Percentiles rank a stretch among this genome's conserved stretches.
Evolutionary conservation across 2,329 filamentous ascomycete species (phyloP).

Genomic region (Paracoccidioides lutzii): DNA sequence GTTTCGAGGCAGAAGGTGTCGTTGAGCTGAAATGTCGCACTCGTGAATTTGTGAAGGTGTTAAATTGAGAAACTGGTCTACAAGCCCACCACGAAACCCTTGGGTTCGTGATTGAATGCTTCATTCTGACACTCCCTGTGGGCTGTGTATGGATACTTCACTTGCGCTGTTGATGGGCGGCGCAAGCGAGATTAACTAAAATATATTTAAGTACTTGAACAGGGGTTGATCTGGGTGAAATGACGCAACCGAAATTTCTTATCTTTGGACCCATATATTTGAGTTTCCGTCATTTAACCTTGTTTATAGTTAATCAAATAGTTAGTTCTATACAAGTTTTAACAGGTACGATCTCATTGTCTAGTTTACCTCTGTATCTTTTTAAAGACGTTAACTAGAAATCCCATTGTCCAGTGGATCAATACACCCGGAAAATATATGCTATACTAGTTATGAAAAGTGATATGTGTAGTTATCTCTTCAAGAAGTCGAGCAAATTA

Average conservation of each 20-base stretch:
- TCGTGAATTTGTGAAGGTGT: neutral
- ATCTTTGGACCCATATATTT: too few species aligned
- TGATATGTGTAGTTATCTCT: too few species aligned
- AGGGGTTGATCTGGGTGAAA: neutral
- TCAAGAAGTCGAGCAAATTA: too few species aligned
- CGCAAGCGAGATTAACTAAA: neutral
- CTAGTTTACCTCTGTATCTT: too few species aligned
- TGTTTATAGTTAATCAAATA: too few species aligned
- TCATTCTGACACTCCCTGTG: neutral
- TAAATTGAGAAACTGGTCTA: neutral
- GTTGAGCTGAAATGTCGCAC: neutral
- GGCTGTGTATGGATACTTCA: neutral
- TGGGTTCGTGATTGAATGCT: neutral
- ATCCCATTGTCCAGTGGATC: too few species aligned
- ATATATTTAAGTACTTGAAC: neutral
- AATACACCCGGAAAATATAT: too few species aligned
- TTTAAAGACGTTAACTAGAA: too few species aligned
- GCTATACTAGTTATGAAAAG: too few species aligned
- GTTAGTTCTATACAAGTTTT: too few species aligned
- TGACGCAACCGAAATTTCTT: neutral
- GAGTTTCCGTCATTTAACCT: too few species aligned
- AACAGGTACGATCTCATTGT: too few species aligned
- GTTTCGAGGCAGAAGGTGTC: neutral
- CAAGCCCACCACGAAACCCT: neutral
- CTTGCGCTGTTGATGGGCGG: neutral